Evolutionary conservation across 169 alveolate genomes (phyloP).

Genomic region (Cyclospora cayetanensis): DNA sequence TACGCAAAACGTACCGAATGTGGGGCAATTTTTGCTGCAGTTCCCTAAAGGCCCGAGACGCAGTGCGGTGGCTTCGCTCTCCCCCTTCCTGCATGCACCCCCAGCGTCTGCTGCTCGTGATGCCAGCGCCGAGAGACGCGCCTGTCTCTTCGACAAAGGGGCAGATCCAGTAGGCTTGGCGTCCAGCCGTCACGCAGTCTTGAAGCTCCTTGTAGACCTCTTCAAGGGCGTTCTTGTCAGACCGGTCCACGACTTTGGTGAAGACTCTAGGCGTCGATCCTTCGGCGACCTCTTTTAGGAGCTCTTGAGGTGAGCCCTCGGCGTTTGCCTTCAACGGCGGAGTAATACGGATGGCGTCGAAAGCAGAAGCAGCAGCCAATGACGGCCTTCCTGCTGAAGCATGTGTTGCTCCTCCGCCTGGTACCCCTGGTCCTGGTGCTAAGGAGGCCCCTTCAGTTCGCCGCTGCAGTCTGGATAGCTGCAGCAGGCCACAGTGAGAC

Average conservation of each 20-base stretch:
- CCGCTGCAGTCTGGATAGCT: not conserved
- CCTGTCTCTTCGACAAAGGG: constrained; percentile 31
- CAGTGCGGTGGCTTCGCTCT: not conserved
- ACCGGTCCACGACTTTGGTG: constrained; percentile 4
- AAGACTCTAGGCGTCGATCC: not conserved
- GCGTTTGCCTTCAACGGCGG: not conserved
- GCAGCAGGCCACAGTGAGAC: constrained; percentile 38
- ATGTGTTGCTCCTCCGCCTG: not conserved
- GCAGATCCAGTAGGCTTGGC: constrained; percentile 61
- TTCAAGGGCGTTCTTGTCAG: not conserved
- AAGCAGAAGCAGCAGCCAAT: not conserved
- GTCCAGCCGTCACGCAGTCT: not conserved
- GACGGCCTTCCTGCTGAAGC: not conserved
- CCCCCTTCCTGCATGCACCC: not conserved
- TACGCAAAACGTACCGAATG: too few species aligned
- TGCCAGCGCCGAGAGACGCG: not conserved
- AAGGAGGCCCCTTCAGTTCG: not conserved
- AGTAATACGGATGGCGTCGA: not conserved
- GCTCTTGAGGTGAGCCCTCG: not conserved
- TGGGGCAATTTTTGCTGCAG: not conserved
- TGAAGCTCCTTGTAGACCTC: not conserved
- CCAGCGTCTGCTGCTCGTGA: not conserved
- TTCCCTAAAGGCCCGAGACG: not conserved
- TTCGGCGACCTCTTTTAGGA: not conserved
- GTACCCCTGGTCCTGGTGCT: not conserved